A percentile compares a stretch with the other conserved stretches of the same genome.
phyloP scores from a whole-genome alignment of 2,329 filamentous ascomycete genomes.

The Beauveria asiatica region DNA sequence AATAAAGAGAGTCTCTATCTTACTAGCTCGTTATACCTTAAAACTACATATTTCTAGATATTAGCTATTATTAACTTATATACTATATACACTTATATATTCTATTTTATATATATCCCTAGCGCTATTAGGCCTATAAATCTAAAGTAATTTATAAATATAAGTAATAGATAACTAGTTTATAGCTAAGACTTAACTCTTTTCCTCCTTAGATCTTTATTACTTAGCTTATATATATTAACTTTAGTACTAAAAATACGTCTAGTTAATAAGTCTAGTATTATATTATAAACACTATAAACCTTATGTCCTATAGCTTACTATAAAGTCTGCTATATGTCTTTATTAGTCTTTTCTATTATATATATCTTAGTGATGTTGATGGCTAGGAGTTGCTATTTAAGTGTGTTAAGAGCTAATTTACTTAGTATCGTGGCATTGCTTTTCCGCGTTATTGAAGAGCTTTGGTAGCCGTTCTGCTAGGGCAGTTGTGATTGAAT shows the following conservation, averaged over 20 bases:
- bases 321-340: neutral
- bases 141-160: neutral
- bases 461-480: neutral
- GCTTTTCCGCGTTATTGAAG: neutral
- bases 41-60: neutral
- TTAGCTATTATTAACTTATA: neutral
- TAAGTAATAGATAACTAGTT: neutral
- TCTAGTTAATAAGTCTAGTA: neutral
- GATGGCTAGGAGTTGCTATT: neutral
- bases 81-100: neutral
- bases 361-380: neutral
- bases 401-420: neutral
- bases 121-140: neutral
- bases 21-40: neutral
- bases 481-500: too few species aligned
- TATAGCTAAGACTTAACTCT: neutral
- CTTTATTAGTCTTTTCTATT: neutral
- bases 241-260: neutral
- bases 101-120: neutral
- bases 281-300: neutral
- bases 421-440: neutral
- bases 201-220: neutral
- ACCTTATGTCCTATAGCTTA: neutral
- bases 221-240: neutral
- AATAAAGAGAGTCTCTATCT: neutral